Base-by-base conservation (phyloP, 73 alveolate genomes). In the Paramecium tetraurelia region DNA sequence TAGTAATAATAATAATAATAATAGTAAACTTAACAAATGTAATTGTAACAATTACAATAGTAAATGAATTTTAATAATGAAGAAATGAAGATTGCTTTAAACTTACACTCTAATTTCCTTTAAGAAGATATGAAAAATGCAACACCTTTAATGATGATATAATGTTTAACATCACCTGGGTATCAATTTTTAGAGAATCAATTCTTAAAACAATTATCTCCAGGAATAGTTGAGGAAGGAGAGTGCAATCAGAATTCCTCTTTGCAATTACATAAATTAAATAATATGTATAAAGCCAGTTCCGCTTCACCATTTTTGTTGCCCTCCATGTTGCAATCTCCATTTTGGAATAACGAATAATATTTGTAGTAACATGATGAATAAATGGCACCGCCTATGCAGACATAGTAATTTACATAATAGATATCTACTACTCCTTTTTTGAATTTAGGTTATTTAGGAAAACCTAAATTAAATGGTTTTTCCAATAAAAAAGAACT, bases 381-480 rank as follows among this genome's bases (percentile, higher is more conserved):
- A 63, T 33, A 53, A 20, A 53, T 53, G 33, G 14, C 33, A 16
- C 35, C 69, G 0, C 69, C 69, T 18, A 10, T 11, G 3, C 31
- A 63, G 12, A 27, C 84, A 11, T 41, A 44, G 48, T 4, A 41
- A 41, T 80, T 40, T 9, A 2, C 46, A 11, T 14, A 44, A 8
- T 31, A 31, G 31, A 14, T 46, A 41, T 22, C 90, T 24, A 80
- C 90, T 43, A 80, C 90, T 46, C 90, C 90, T 24, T 80, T 43
- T 46, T 46, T 80, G 57, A 80, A 80, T 80, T 48, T 80, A 44
- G 31, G 57, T 40, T 22, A 20, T 24, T 9, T 80, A 35, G 21
- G 53, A 53, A 18, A 53, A 33, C 48, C 50, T 24, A 4, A 80
- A 46, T 43, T 31, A 35, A 46, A 48, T 12, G 72, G 48, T 11